Percentiles rank a stretch among this genome's conserved stretches.
Conservation (phyloP, 805 yeast genomes). For the Starmera amethionina region DNA sequence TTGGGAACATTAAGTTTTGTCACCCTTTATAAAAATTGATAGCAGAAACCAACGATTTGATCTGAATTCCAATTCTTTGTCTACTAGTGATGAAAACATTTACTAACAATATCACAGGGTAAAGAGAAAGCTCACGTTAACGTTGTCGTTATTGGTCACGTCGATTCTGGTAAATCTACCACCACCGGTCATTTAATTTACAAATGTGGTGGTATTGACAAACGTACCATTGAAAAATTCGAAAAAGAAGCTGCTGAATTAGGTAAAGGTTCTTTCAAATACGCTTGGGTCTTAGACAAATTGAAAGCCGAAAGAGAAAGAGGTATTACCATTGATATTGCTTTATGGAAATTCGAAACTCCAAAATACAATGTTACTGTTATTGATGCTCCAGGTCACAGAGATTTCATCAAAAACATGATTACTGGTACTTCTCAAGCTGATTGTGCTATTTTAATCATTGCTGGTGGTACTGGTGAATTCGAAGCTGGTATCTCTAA, state of each 20-base stretch:
- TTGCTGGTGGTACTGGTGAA: slow-evolving; percentile 92
- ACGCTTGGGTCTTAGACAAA: slow-evolving; percentile 93
- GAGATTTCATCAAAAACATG: slow-evolving; percentile 95
- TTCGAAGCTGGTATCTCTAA: slow-evolving; percentile 94
- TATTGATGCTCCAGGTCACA: slow-evolving; percentile 93
- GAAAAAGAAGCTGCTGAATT: slow-evolving; percentile 97
- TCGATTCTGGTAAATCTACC: slow-evolving; percentile 98
- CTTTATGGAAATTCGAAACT: slow-evolving; percentile 93
- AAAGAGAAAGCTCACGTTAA: slow-evolving; percentile 96
- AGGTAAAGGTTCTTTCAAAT: slow-evolving; percentile 94
- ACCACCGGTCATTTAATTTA: slow-evolving; percentile 98
- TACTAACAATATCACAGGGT: slow-evolving; percentile 43
- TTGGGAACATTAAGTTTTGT: too few species aligned
- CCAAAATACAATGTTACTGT: slow-evolving; percentile 90
- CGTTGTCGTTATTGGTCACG: slow-evolving; percentile 99
- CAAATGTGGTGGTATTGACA: slow-evolving; percentile 99
- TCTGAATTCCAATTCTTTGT: too few species aligned
- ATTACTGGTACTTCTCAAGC: slow-evolving; percentile 94
- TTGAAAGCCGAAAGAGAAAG: slow-evolving; percentile 93
- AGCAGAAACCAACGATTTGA: too few species aligned
- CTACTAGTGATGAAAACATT: not conserved
- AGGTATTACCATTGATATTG: slow-evolving; percentile 94
- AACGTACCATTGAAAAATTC: slow-evolving; percentile 97
- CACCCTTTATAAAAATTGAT: too few species aligned
- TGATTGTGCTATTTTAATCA: slow-evolving; percentile 85